Evolutionary conservation across 1,284 basidiomycete species (phyloP).

Genomic region (Ustilago lituana): DNA sequence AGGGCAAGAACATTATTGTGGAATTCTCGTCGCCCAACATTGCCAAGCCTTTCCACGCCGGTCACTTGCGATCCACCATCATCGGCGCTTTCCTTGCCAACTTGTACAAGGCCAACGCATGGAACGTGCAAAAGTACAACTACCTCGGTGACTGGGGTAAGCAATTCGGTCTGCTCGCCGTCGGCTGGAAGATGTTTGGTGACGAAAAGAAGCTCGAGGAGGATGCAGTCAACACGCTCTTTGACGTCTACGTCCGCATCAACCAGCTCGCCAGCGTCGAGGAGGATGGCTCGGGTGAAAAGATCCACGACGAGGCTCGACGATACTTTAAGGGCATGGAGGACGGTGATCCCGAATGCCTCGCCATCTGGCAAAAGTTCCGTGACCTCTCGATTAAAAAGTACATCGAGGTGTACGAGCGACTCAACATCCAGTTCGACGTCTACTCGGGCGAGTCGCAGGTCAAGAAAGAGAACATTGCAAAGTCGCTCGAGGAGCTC

Average conservation of each 20-base stretch:
- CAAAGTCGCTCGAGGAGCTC: slow-evolving; percentile 68
- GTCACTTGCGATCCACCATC: slow-evolving; percentile 94
- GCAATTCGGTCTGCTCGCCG: slow-evolving; percentile 78
- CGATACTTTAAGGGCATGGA: slow-evolving; percentile 97
- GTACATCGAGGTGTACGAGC: slow-evolving; percentile 88
- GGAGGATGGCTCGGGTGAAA: slow-evolving; percentile 72
- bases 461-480: slow-evolving; percentile 82
- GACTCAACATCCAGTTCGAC: slow-evolving; percentile 92
- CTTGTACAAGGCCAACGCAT: slow-evolving; percentile 90
- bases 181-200: slow-evolving; percentile 92
- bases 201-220: slow-evolving; percentile 82
- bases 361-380: slow-evolving; percentile 91
- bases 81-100: slow-evolving; percentile 94
- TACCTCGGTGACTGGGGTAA: slow-evolving; percentile 74
- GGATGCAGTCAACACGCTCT: slow-evolving; percentile 94
- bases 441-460: slow-evolving; percentile 92
- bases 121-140: slow-evolving; percentile 90
- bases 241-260: slow-evolving; percentile 92
- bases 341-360: slow-evolving; percentile 79
- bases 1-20: slow-evolving; percentile 69
- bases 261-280: slow-evolving; percentile 78
- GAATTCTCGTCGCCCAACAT: slow-evolving; percentile 98
- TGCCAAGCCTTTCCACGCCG: slow-evolving; percentile 98
- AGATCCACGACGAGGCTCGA: slow-evolving; percentile 83
- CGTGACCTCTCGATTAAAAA: slow-evolving; percentile 89